phyloP scores from a whole-genome alignment of 441 rosid species.

The Brassica hybrid region DNA sequence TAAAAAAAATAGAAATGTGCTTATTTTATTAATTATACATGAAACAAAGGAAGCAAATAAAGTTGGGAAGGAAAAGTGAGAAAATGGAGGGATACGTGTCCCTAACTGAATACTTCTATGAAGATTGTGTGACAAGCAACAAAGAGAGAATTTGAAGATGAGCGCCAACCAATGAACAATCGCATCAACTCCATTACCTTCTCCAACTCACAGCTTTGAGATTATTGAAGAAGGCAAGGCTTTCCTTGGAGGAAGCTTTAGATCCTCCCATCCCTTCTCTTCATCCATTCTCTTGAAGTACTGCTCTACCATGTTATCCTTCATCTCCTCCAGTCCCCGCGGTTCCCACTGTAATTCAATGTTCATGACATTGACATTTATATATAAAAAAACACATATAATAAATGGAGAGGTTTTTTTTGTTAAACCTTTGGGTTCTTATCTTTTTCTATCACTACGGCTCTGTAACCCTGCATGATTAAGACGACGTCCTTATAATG shows the following conservation, averaged over 20 bases:
- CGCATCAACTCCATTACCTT: not conserved
- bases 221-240: constrained; percentile 54
- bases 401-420: not conserved
- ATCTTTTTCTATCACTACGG: constrained; percentile 8
- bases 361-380: not conserved
- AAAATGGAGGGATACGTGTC: too few species aligned
- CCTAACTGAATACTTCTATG: too few species aligned
- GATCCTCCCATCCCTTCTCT: constrained; percentile 65
- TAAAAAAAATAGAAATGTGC: too few species aligned
- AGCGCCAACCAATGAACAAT: not conserved
- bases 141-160: too few species aligned
- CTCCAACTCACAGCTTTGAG: constrained; percentile 54
- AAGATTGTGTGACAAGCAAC: not conserved
- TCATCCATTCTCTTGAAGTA: constrained; percentile 69
- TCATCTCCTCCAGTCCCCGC: constrained; percentile 57
- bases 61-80: too few species aligned
- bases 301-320: constrained; percentile 56
- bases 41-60: too few species aligned
- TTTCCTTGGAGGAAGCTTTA: constrained; percentile 58
- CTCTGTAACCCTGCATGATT: not conserved
- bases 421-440: constrained; percentile 34
- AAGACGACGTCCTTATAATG: not conserved
- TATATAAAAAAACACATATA: not conserved
- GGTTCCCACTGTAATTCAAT: constrained; percentile 73
- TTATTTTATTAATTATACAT: too few species aligned